These are phyloP conservation scores for Linnemannia elongata DNA, from an alignment of 192 early-diverging fungal species.

Conservation along the genomic window DNA sequence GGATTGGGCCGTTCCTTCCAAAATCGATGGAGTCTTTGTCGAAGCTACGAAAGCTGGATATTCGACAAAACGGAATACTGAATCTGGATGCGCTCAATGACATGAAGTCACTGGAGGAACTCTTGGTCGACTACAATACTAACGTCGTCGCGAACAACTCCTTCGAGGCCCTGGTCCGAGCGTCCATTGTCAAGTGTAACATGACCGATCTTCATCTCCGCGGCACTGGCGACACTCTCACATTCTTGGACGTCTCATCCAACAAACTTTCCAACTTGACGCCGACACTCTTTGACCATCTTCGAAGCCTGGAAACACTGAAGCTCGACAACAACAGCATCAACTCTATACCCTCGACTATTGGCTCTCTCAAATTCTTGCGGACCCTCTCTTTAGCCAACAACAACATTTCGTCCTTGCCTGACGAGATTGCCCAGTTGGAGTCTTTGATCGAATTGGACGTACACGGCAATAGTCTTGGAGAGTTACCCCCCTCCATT, in stretches of 20 bases:
- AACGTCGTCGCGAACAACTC: slow-evolving; percentile 74
- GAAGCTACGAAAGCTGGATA: slow-evolving; percentile 80
- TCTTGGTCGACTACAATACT: slow-evolving; percentile 83
- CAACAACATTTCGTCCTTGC: slow-evolving; percentile 77
- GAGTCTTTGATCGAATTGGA: slow-evolving; percentile 74
- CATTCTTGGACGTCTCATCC: slow-evolving; percentile 71
- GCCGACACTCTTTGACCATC: slow-evolving; percentile 70
- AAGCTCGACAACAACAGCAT: slow-evolving; percentile 81
- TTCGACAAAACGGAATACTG: slow-evolving; percentile 84
- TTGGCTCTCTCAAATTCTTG: slow-evolving; percentile 70
- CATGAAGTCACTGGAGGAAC: slow-evolving; percentile 70
- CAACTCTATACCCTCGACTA: slow-evolving; percentile 71
- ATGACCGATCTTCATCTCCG: slow-evolving; percentile 77
- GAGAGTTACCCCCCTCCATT: slow-evolving; percentile 79
- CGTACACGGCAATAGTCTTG: slow-evolving; percentile 84
- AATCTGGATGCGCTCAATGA: slow-evolving; percentile 70
- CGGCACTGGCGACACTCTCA: slow-evolving; percentile 54
- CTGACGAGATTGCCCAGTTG: slow-evolving; percentile 77
- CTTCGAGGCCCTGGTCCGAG: slow-evolving; percentile 65
- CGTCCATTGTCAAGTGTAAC: slow-evolving; percentile 78
- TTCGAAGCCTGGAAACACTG: slow-evolving; percentile 70
- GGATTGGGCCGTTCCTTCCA: slow-evolving; percentile 79
- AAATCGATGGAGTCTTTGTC: slow-evolving; percentile 67
- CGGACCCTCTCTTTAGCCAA: slow-evolving; percentile 72
- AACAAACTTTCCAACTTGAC: slow-evolving; percentile 82